Percentiles rank a stretch among this genome's conserved stretches.
Evolutionary conservation across 805 yeast species (phyloP).

Genomic region (Torulaspora franciscae): DNA sequence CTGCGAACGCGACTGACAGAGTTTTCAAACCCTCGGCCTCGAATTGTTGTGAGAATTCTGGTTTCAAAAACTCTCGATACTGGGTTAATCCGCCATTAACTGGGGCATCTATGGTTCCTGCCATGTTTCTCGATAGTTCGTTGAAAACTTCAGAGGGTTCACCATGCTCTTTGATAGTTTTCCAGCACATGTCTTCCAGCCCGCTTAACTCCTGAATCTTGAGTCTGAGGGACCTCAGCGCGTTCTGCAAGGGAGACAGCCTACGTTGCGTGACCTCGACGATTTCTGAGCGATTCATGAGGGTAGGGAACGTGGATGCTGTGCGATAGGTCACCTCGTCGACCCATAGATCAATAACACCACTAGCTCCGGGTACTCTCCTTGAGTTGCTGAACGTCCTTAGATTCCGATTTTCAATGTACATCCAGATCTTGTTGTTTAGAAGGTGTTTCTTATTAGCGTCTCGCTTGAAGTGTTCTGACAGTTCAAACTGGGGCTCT

Average conservation of each 20-base stretch:
- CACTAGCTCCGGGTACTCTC: slow-evolving; percentile 66
- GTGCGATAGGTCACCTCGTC: slow-evolving; percentile 82
- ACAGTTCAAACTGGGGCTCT: slow-evolving; percentile 44
- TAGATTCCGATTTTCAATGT: slow-evolving; percentile 69
- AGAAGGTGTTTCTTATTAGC: slow-evolving; percentile 38
- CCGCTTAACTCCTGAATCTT: slow-evolving; percentile 71
- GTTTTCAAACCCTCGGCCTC: slow-evolving; percentile 30
- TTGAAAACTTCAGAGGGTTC: slow-evolving; percentile 48
- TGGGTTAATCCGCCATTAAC: slow-evolving; percentile 90
- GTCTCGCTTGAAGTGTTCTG: slow-evolving; percentile 43
- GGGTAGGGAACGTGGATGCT: slow-evolving; percentile 71
- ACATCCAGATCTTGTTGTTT: slow-evolving; percentile 59
- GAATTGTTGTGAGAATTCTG: slow-evolving; percentile 29
- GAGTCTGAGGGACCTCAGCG: slow-evolving; percentile 57
- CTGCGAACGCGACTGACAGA: slow-evolving; percentile 50
- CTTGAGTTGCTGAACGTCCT: slow-evolving; percentile 63
- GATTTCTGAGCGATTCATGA: slow-evolving; percentile 80
- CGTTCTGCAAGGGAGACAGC: slow-evolving; percentile 82
- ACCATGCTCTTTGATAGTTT: slow-evolving; percentile 48
- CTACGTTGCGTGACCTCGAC: slow-evolving; percentile 44
- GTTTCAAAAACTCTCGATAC: slow-evolving; percentile 60
- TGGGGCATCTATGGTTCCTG: slow-evolving; percentile 89
- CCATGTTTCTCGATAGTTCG: slow-evolving; percentile 62
- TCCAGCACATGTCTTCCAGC: slow-evolving; percentile 55
- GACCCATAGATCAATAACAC: slow-evolving; percentile 77